Base-by-base conservation (phyloP, 202 grass and related monocot genomes). In the Panicum virgatum region DNA sequence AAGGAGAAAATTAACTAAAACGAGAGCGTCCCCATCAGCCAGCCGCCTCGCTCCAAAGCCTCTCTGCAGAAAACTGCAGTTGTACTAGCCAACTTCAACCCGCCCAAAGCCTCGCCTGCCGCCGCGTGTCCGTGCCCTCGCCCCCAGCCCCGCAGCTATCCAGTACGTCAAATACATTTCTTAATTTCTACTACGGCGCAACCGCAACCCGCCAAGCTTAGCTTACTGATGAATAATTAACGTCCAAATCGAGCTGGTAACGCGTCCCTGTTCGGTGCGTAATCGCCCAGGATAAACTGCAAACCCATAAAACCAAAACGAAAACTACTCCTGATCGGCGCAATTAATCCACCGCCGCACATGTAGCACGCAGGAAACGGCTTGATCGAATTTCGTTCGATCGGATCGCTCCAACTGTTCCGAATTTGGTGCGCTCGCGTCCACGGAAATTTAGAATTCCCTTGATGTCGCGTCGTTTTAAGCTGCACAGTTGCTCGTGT, bases 61-160 rank as follows among this genome's bases (percentile, higher is more conserved):
- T 59, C 22, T n/a, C n/a, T n/a, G n/a, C n/a, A n/a, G n/a, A n/a
- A n/a, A n/a, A n/a, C n/a, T 16, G 25, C 42, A 23, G 25, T 48
- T 25, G 25, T 30, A 12, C 3, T 29, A 44, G 50, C 36, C 34
- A 80, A 69, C 36, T 13, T 43, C 27, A 59, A 29, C 37, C 69
- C 54, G 36, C 62, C 82, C 69, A 56, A 81, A 25, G 63, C 87
- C 29, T 70, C 9, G 34, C 69, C 34, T 62, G 47, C 29, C 12
- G 57, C 72, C 87, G 73, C 78, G 83, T 85, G 83, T 50, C 76
- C n/a, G n/a, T n/a, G n/a, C n/a, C n/a, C 34, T 42, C 0, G n/a
- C 4, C 0, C 26, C 44, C 39, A 40, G 1, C 44, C 44, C 12
- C 39, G 76, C 14, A 18, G 25, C 25, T 5, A 2, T 46, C 73